Evolutionary conservation across 169 alveolate species (phyloP).

Genomic region (Blepharisma undulans): DNA sequence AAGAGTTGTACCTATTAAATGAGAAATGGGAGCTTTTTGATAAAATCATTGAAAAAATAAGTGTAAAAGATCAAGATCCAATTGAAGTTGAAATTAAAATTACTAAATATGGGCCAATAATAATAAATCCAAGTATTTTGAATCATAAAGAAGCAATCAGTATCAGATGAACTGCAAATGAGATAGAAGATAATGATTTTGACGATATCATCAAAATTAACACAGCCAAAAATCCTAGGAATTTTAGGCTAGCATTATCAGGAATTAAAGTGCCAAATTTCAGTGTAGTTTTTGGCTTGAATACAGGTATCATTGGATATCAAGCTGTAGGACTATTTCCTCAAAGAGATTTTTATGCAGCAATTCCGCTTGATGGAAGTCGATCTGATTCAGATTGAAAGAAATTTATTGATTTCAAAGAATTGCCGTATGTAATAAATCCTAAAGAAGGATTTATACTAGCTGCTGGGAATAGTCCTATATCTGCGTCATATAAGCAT

Average conservation of each 20-base stretch:
- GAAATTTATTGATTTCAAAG: neutral
- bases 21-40: neutral
- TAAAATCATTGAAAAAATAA: neutral
- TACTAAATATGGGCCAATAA: neutral
- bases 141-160: neutral
- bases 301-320: neutral
- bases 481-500: neutral
- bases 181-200: neutral
- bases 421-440: constrained; percentile 26
- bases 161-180: neutral
- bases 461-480: constrained; percentile 5
- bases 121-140: neutral
- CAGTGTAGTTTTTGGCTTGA: neutral
- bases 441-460: constrained; percentile 36
- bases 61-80: neutral
- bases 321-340: constrained; percentile 4
- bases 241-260: neutral
- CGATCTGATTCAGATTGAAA: neutral
- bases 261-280: neutral
- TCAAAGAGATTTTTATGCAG: neutral
- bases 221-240: neutral
- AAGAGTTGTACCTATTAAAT: neutral
- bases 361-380: neutral
- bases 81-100: neutral
- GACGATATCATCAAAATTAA: neutral